A percentile compares a stretch with the other conserved stretches of the same genome.
Evolutionary conservation across 306 rosid species (phyloP).

Genomic region (Cucurbita pepo): DNA sequence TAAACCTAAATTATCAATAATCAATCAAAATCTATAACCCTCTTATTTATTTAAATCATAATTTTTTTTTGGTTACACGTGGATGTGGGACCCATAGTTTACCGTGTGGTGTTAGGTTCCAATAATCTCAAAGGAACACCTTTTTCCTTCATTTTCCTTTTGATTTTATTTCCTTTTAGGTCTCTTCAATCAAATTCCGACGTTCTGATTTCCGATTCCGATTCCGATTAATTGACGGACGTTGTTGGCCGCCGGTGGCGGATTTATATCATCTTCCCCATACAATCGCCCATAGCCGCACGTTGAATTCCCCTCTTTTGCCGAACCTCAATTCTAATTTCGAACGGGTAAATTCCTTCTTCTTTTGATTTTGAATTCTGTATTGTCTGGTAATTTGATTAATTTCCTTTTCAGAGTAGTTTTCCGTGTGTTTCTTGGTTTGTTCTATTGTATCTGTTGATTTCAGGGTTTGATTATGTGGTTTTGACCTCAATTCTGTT

Average conservation of each 20-base stretch:
- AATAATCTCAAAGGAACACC: not conserved
- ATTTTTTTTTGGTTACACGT: not conserved
- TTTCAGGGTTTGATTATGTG: not conserved
- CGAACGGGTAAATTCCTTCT: not conserved
- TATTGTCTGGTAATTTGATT: not conserved
- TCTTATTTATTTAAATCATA: no score
- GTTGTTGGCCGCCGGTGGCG: not conserved
- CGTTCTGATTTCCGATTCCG: not conserved
- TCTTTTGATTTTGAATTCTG: not conserved
- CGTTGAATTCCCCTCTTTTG: not conserved
- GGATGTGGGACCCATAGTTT: not conserved
- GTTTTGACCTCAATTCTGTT: not conserved
- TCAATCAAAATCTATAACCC: no score
- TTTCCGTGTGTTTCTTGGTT: not conserved
- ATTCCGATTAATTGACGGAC: conserved; percentile 2
- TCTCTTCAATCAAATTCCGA: not conserved
- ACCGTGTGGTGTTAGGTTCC: not conserved
- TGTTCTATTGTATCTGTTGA: not conserved
- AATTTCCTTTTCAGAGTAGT: not conserved
- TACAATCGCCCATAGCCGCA: not conserved
- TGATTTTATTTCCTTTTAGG: not conserved
- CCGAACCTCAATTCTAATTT: not conserved
- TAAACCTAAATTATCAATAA: no score
- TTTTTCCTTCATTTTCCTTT: not conserved
- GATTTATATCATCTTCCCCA: not conserved